phyloP scores from a whole-genome alignment of 176 grass and related monocot species.

The Thinopyrum elongatum region DNA sequence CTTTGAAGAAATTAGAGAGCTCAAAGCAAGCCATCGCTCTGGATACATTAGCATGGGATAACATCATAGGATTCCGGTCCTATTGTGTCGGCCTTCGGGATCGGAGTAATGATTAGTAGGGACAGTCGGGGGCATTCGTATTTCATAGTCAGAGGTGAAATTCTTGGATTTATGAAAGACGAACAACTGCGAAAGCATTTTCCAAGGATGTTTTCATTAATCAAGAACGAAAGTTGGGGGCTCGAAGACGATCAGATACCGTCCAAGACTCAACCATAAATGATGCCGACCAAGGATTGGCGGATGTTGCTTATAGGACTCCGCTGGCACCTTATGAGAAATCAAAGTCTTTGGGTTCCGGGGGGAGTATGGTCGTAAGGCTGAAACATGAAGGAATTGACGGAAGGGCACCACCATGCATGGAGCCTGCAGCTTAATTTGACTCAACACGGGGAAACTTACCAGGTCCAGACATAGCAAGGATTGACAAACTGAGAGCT shows the following conservation, averaged over 20 bases:
- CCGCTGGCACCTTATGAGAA: no score
- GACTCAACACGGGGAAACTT: constrained; percentile 54
- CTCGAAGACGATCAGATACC: constrained; percentile 71
- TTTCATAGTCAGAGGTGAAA: constrained; percentile 51
- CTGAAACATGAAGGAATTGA: constrained; percentile 21
- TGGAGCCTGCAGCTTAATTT: constrained; percentile 36
- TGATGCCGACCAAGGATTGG: constrained; percentile 55
- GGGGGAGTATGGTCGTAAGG: constrained; percentile 34
- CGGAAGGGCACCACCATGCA: constrained; percentile 25
- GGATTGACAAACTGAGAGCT: constrained; percentile 31
- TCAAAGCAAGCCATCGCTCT: constrained; percentile 37
- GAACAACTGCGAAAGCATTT: constrained; percentile 82
- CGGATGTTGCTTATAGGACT: constrained; percentile 76
- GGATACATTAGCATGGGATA: constrained; percentile 57
- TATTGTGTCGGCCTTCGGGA: no score
- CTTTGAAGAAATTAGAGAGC: constrained; percentile 27
- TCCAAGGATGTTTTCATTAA: constrained; percentile 83
- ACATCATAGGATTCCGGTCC: constrained; percentile 37
- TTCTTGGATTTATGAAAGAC: constrained; percentile 90
- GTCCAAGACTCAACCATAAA: constrained; percentile 81
- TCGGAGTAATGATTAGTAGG: not conserved
- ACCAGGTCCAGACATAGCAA: constrained; percentile 58
- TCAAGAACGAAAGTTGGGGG: constrained; percentile 72
- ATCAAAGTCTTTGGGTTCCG: no score
- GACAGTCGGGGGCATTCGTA: constrained; percentile 36